phyloP scores from a whole-genome alignment of 1,284 basidiomycete species.

The Malassezia arunalokei region DNA sequence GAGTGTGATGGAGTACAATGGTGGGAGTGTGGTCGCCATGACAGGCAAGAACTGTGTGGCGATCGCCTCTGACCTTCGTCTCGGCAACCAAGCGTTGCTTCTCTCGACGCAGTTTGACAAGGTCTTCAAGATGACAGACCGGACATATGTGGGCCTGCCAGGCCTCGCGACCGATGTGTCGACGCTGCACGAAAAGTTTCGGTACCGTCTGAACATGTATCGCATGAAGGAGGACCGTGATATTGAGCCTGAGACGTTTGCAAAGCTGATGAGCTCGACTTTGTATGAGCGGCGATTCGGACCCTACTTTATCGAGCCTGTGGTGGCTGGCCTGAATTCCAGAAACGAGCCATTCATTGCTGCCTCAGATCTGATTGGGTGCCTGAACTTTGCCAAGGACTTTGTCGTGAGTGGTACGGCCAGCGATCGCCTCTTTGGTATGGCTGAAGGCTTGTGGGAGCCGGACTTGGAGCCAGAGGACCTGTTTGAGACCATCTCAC shows the following conservation, averaged over 20 bases:
- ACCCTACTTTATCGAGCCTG: slow-evolving; percentile 93
- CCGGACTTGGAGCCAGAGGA: slow-evolving; percentile 91
- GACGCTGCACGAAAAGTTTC: slow-evolving; percentile 57
- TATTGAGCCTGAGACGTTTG: slow-evolving; percentile 91
- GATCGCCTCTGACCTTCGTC: slow-evolving; percentile 85
- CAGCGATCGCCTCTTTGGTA: slow-evolving; percentile 79
- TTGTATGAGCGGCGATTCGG: slow-evolving; percentile 92
- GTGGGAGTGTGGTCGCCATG: slow-evolving; percentile 98
- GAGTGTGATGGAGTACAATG: slow-evolving; percentile 60
- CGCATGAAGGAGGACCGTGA: slow-evolving; percentile 98
- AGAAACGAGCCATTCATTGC: slow-evolving; percentile 85
- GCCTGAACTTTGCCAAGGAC: slow-evolving; percentile 86
- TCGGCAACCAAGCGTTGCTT: slow-evolving; percentile 79
- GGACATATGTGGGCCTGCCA: slow-evolving; percentile 79
- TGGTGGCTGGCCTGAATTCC: slow-evolving; percentile 76
- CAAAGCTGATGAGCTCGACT: slow-evolving; percentile 89
- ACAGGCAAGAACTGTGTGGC: slow-evolving; percentile 97
- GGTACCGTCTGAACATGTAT: slow-evolving; percentile 97
- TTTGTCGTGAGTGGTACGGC: slow-evolving; percentile 95
- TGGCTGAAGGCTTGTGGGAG: slow-evolving; percentile 97
- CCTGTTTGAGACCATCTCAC: slow-evolving; percentile 94
- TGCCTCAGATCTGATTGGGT: slow-evolving; percentile 89
- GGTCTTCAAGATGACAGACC: slow-evolving; percentile 87
- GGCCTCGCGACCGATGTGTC: slow-evolving; percentile 86
- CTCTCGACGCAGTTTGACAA: slow-evolving; percentile 89